phyloP scores from a whole-genome alignment of 805 yeast species.

The Kluyveromyces aestuarii region DNA sequence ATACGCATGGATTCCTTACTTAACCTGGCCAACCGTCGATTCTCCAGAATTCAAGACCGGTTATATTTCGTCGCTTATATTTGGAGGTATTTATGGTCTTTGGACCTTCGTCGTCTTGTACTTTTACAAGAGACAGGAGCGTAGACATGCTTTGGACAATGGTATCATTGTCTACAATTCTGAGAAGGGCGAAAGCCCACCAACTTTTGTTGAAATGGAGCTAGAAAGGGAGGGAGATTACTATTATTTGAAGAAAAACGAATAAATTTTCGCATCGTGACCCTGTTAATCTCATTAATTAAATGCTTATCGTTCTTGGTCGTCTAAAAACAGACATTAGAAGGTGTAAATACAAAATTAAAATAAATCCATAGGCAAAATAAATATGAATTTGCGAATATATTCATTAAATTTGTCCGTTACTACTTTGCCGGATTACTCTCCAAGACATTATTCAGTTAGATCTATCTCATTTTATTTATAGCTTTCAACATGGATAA shows the following conservation, averaged over 20 bases:
- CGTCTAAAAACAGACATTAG: neutral
- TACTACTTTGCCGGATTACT: no score
- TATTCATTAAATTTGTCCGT: no score
- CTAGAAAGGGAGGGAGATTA: constrained; percentile 24
- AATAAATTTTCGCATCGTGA: neutral
- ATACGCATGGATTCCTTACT: constrained; percentile 48
- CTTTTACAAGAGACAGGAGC: constrained; percentile 47
- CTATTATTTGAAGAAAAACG: constrained; percentile 12
- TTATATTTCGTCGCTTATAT: constrained; percentile 40
- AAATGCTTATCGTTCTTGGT: no score
- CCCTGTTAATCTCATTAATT: no score
- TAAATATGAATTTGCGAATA: no score
- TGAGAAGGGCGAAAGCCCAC: constrained; percentile 22
- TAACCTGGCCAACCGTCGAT: constrained; percentile 47
- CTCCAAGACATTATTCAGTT: no score
- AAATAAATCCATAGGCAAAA: no score
- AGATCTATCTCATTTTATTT: no score
- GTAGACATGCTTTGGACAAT: constrained; percentile 34
- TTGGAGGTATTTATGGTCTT: constrained; percentile 36
- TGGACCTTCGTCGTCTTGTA: constrained; percentile 46
- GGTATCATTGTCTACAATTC: constrained; percentile 42
- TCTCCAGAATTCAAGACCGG: constrained; percentile 50
- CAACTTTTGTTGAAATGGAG: constrained; percentile 20
- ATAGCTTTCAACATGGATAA: neutral
- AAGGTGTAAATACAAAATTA: neutral